Conservation (phyloP, 768 basidiomycete genomes). For the Boletus insuetus region DNA sequence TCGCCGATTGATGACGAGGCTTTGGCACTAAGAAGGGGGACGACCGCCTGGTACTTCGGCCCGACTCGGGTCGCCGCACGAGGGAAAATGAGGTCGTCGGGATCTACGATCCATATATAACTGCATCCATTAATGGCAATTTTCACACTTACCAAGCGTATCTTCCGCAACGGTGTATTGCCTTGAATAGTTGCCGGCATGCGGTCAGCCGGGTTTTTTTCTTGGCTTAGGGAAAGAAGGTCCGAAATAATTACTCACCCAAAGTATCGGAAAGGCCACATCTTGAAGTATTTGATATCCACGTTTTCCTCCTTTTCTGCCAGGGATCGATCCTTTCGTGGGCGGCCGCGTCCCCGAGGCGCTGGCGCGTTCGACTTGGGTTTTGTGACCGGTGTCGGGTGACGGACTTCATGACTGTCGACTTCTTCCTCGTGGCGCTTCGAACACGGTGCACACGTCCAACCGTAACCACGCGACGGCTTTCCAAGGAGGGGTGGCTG, state of each 20-base stretch:
- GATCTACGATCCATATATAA: conserved; percentile 56
- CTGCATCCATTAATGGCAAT: conserved; percentile 12
- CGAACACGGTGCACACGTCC: conserved; percentile 95
- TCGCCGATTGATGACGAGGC: conserved; percentile 35
- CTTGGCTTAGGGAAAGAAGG: not conserved
- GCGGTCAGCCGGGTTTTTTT: conserved; percentile 8
- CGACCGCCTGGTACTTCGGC: conserved; percentile 75
- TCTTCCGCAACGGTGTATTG: conserved; percentile 91
- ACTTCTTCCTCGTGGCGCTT: conserved; percentile 84
- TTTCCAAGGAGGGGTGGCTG: conserved; percentile 88
- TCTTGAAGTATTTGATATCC: conserved; percentile 80
- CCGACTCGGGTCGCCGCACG: conserved; percentile 90
- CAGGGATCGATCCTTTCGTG: conserved; percentile 69
- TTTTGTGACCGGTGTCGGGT: conserved; percentile 50
- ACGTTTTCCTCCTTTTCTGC: conserved; percentile 77
- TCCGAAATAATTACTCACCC: conserved; percentile 55
- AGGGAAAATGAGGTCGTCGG: conserved; percentile 96
- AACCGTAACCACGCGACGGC: conserved; percentile 94
- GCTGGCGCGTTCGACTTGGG: conserved; percentile 73
- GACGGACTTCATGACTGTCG: conserved; percentile 68
- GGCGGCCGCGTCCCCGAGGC: conserved; percentile 68
- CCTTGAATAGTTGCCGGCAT: conserved; percentile 38
- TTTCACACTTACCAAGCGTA: conserved; percentile 64
- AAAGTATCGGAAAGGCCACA: conserved; percentile 97
- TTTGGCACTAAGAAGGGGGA: conserved; percentile 38